Base-by-base conservation (phyloP, 257 asterid species). In the Eustoma russellianum region DNA sequence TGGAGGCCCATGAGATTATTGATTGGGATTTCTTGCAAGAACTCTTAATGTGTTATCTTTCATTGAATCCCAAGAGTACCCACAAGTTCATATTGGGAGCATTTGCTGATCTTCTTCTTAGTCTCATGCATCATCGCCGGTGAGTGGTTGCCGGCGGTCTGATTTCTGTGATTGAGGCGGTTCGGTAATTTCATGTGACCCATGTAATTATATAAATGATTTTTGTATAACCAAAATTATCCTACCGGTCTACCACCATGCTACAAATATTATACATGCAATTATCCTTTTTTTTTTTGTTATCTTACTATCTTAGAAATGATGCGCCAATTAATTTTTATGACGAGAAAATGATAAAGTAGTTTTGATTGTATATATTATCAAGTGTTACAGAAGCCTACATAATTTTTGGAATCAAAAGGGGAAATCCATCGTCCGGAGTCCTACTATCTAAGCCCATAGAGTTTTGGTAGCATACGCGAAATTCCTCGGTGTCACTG, bases 81-180 rank as follows among this genome's bases (percentile, higher is more conserved):
- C 97, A 88, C 73, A 88, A 92, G 47, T 88, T 72, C 72, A 88
- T 92, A 60, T 77, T 92, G 63, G 81, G 82, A 33, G 99, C 99
- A 18, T 92, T 88, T 74, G 78, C 94, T 24, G 94, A 85, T 56
- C 94, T 92, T 16, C 74, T 92, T 28, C 88, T 92, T 66, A 63
- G 74, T 67, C 86, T 91, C 70, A 68, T 85, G 71, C 78, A 13
- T 34, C 79, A 9, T 34, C 72, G 40, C 0, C 60, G 9, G 50
- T 56, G 40, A 73, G 68, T 35, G 63, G 64, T 28, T 62, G 46
- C 18, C 47, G 51, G 76, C 66, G 61, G 54, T 61, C 48, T 2
- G 46, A 66, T 3, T 65, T 57, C 11, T 45, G 61, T 45, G 57
- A 33, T n/a, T 76, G 69, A 0, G 45, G 60, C 12, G 17, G 77